Percentiles rank a stretch among this genome's conserved stretches.
phyloP scores from a whole-genome alignment of 768 basidiomycete genomes.

The Asterophora parasitica region DNA sequence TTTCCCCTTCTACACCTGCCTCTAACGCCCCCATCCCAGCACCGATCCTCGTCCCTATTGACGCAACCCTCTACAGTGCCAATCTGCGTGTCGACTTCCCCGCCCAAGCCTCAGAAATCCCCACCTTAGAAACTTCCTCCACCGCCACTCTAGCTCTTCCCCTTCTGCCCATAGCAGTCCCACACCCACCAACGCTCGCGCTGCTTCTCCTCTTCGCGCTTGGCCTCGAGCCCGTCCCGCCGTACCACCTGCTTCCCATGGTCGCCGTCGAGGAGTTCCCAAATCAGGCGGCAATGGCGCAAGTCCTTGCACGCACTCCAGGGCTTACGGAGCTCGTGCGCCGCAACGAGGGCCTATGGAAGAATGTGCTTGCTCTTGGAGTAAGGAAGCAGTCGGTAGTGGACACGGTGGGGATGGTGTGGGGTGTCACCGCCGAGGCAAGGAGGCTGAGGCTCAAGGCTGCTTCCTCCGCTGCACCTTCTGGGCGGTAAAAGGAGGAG shows the following conservation, averaged over 20 bases:
- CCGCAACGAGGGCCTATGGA: constrained; percentile 62
- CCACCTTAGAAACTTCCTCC: constrained; percentile 23
- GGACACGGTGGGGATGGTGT: constrained; percentile 52
- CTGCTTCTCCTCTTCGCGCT: constrained; percentile 57
- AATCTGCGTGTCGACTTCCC: constrained; percentile 34
- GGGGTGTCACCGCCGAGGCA: constrained; percentile 75
- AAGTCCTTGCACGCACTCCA: constrained; percentile 37
- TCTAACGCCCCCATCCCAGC: constrained; percentile 17
- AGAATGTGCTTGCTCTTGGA: constrained; percentile 54
- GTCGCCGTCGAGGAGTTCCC: constrained; percentile 58
- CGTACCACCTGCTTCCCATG: constrained; percentile 49
- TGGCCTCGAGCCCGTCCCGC: constrained; percentile 40
- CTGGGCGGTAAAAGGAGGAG: background rate
- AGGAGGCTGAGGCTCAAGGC: constrained; percentile 18
- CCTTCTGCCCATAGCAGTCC: constrained; percentile 43
- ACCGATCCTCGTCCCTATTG: constrained; percentile 48
- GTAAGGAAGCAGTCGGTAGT: constrained; percentile 40
- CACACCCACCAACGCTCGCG: constrained; percentile 50
- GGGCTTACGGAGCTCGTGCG: constrained; percentile 31
- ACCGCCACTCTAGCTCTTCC: constrained; percentile 41
- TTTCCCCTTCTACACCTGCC: constrained; percentile 29
- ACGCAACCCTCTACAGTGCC: constrained; percentile 39
- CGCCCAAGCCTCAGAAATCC: constrained; percentile 11
- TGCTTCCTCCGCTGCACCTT: background rate
- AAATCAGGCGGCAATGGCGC: constrained; percentile 52